These are phyloP conservation scores for Boletus reticuloceps DNA, from an alignment of 768 basidiomycete genomes.

Conservation along the genomic window DNA sequence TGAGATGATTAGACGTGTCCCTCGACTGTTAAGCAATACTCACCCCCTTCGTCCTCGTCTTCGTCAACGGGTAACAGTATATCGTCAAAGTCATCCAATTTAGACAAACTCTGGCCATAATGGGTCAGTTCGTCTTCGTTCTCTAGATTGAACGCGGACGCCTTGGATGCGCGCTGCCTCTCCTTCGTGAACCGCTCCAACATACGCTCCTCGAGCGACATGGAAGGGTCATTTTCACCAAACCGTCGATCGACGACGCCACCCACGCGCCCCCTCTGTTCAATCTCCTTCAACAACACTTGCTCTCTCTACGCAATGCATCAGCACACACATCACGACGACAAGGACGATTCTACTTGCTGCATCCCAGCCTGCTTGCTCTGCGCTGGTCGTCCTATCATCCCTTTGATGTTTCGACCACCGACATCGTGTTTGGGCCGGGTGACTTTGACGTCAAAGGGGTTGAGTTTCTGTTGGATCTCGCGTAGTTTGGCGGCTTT, in stretches of 20 bases:
- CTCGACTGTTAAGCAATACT: slow-evolving; percentile 2
- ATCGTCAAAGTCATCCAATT: slow-evolving; percentile 80
- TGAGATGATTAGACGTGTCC: slow-evolving; percentile 1
- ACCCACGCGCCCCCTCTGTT: slow-evolving; percentile 77
- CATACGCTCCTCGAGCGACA: slow-evolving; percentile 97
- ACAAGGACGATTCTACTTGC: slow-evolving; percentile 51
- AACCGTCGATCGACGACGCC: slow-evolving; percentile 93
- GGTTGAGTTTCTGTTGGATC: slow-evolving; percentile 85
- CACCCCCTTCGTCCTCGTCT: slow-evolving; percentile 50
- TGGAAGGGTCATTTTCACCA: slow-evolving; percentile 89
- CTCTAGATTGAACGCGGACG: slow-evolving; percentile 82
- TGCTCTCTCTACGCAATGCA: slow-evolving; percentile 63
- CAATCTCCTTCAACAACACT: slow-evolving; percentile 84
- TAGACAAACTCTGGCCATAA: slow-evolving; percentile 85
- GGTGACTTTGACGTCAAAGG: slow-evolving; percentile 91
- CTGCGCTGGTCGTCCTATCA: slow-evolving; percentile 77
- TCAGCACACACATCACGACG: slow-evolving; percentile 4
- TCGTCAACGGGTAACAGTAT: slow-evolving; percentile 53
- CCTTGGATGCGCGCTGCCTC: slow-evolving; percentile 74
- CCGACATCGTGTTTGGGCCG: slow-evolving; percentile 93
- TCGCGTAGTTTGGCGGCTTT: slow-evolving; percentile 75
- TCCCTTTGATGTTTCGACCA: slow-evolving; percentile 82
- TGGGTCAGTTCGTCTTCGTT: slow-evolving; percentile 91
- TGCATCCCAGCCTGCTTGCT: slow-evolving; percentile 91
- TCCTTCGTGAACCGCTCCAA: slow-evolving; percentile 94